These are phyloP conservation scores for Serendipita indica DNA, from an alignment of 768 basidiomycete genomes.

Conservation along the genomic window DNA sequence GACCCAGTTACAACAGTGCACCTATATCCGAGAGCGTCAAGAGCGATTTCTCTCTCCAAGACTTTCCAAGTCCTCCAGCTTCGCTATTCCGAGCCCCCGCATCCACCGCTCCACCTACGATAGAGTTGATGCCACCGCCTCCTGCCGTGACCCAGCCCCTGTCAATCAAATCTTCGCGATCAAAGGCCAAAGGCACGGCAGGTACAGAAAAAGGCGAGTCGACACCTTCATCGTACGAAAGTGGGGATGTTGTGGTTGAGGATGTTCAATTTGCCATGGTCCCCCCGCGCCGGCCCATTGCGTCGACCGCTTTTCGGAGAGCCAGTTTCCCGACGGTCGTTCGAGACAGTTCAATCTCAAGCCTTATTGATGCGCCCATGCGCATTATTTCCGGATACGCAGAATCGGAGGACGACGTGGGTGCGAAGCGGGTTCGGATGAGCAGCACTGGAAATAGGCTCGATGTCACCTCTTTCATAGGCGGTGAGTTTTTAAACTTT, in stretches of 20 bases:
- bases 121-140: too few relatives aligned
- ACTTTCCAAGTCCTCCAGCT: constrained; percentile 4
- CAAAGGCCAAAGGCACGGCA: neutral
- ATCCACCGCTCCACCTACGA: too few relatives aligned
- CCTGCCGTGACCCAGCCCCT: neutral
- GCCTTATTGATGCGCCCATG: neutral
- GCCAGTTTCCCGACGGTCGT: neutral
- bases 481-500: neutral
- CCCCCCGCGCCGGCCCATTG: neutral
- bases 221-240: neutral
- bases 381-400: neutral
- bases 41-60: constrained; percentile 7
- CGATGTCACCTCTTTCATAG: constrained; percentile 8
- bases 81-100: neutral
- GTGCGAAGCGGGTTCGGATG: constrained; percentile 4
- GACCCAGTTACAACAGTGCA: neutral
- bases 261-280: constrained; percentile 6
- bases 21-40: neutral
- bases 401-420: constrained; percentile 8
- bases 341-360: neutral
- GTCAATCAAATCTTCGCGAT: neutral
- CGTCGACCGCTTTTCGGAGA: neutral
- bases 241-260: neutral
- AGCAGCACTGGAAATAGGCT: neutral
- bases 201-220: neutral